phyloP scores from a whole-genome alignment of 805 yeast genomes.

The Hanseniaspora mollemarum region DNA sequence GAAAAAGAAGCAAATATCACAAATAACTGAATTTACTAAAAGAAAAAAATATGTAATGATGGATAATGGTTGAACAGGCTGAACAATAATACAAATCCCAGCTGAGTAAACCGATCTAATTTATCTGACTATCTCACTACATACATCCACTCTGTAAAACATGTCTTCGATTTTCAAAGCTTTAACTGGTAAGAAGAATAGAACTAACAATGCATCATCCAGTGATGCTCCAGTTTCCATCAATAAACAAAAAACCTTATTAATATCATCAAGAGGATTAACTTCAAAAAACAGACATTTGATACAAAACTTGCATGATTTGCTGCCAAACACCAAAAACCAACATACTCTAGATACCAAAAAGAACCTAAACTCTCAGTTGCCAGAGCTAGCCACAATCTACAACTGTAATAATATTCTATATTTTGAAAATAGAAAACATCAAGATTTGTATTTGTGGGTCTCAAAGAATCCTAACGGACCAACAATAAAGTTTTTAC shows the following conservation, averaged over 20 bases:
- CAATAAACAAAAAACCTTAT: constrained; percentile 78
- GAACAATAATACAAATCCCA: background rate
- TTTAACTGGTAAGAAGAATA: constrained; percentile 38
- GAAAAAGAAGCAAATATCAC: background rate
- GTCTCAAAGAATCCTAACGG: constrained; percentile 95
- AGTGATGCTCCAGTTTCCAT: constrained; percentile 43
- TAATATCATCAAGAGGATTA: constrained; percentile 89
- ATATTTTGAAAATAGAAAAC: constrained; percentile 93
- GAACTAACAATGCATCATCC: constrained; percentile 26
- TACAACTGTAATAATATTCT: constrained; percentile 93
- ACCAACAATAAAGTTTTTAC: constrained; percentile 85
- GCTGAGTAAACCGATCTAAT: too few species aligned
- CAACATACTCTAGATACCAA: constrained; percentile 94
- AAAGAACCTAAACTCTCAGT: constrained; percentile 62
- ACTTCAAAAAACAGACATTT: constrained; percentile 92
- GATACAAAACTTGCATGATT: constrained; percentile 61
- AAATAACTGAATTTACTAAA: background rate
- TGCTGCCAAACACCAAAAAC: constrained; percentile 89
- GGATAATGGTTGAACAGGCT: background rate
- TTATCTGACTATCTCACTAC: too few species aligned
- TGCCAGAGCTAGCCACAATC: constrained; percentile 91
- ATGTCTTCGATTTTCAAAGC: constrained; percentile 72
- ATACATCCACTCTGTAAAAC: background rate
- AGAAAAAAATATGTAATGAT: background rate
- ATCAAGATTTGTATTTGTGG: constrained; percentile 90